Percentiles rank a stretch among this genome's conserved stretches.
Conservation (phyloP, 495 filamentous ascomycete genomes). For the Podospora australis region DNA sequence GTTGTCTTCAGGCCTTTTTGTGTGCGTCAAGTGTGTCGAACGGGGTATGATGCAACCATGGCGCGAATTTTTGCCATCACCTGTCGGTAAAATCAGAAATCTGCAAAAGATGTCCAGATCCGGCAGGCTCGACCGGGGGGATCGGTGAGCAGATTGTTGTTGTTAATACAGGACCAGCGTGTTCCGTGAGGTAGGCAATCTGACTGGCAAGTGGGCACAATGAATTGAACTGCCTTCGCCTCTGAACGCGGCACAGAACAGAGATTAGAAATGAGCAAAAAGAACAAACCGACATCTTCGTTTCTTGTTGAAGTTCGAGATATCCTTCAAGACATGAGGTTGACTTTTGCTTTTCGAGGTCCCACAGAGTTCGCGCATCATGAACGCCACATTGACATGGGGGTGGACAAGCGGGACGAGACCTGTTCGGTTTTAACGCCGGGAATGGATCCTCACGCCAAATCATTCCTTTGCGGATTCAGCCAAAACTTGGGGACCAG, state of each 20-base stretch:
- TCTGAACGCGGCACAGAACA: too few relatives aligned
- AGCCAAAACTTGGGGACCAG: conserved; percentile 15
- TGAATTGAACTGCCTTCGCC: too few relatives aligned
- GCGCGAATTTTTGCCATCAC: conserved; percentile 11
- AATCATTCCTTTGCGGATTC: conserved; percentile 12
- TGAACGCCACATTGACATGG: conserved; percentile 13
- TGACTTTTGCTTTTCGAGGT: not conserved
- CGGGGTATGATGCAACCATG: conserved; percentile 21
- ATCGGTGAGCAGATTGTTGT: conserved; percentile 1
- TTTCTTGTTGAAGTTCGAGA: too few relatives aligned
- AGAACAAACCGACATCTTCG: too few relatives aligned
- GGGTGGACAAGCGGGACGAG: conserved; percentile 11
- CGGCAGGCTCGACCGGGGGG: not conserved
- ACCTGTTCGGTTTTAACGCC: conserved; percentile 21
- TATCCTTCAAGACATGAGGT: not conserved
- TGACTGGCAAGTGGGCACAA: too few relatives aligned
- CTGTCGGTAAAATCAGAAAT: too few relatives aligned
- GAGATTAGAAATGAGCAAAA: too few relatives aligned
- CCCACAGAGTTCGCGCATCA: conserved; percentile 8
- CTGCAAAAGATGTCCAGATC: not conserved
- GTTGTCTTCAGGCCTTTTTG: too few relatives aligned
- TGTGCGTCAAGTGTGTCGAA: too few relatives aligned
- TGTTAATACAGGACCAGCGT: too few relatives aligned
- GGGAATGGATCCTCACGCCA: conserved; percentile 13
- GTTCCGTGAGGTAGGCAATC: too few relatives aligned